Conservation (phyloP, 208 protist genomes). For the Trypanosoma caninum region DNA sequence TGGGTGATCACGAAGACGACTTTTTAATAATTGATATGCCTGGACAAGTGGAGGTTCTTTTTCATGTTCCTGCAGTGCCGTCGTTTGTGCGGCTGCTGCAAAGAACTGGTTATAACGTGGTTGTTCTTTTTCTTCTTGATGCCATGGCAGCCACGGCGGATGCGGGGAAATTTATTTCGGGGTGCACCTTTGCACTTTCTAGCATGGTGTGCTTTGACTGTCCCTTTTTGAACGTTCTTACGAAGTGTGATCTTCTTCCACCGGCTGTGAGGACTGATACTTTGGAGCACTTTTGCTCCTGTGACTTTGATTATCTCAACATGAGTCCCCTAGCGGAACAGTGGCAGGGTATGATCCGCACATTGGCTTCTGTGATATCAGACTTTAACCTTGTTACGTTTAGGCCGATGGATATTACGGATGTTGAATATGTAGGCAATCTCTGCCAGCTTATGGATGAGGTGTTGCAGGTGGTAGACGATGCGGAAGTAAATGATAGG, state of each 20-base stretch:
- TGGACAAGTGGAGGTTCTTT: constrained; percentile 99
- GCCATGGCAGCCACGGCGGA: constrained; percentile 79
- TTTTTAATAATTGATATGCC: constrained; percentile 99
- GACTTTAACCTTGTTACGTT: constrained; percentile 88
- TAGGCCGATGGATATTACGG: constrained; percentile 73
- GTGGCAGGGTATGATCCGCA: constrained; percentile 68
- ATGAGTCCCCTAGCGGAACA: constrained; percentile 52
- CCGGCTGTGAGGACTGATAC: constrained; percentile 60
- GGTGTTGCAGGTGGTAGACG: constrained; percentile 82
- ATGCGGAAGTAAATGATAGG: constrained; percentile 79
- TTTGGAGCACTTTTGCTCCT: constrained; percentile 85
- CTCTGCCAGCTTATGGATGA: constrained; percentile 76
- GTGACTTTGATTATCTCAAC: constrained; percentile 87
- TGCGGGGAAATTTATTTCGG: constrained; percentile 88
- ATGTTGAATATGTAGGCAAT: constrained; percentile 63
- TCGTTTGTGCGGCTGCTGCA: constrained; percentile 82
- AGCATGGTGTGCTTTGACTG: constrained; percentile 92
- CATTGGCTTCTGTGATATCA: constrained; percentile 55
- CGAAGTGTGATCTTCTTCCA: constrained; percentile 87
- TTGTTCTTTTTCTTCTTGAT: constrained; percentile 87
- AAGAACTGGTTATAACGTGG: constrained; percentile 74
- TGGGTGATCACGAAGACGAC: constrained; percentile 93
- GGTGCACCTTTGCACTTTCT: constrained; percentile 86
- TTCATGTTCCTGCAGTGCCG: constrained; percentile 92
- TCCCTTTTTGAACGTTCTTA: constrained; percentile 90